phyloP scores from a whole-genome alignment of 1,284 basidiomycete genomes.

The Pisolithus thermaeus region DNA sequence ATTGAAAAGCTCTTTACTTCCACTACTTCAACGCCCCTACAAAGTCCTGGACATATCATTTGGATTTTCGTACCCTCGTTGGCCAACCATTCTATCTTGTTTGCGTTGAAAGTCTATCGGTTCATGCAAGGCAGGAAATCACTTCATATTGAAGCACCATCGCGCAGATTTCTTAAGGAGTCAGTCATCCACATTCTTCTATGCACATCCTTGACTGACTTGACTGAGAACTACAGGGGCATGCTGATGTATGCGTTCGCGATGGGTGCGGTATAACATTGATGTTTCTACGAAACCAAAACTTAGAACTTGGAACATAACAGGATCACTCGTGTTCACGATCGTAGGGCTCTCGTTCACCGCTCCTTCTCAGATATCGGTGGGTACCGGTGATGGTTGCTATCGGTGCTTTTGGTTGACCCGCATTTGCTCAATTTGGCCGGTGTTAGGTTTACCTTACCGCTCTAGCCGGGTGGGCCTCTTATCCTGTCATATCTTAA shows the following conservation, averaged over 20 bases:
- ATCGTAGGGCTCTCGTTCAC: constrained; percentile 2
- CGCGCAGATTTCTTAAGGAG: constrained; percentile 8
- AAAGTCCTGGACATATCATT: not conserved
- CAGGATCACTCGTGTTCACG: constrained; percentile 6
- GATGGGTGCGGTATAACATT: constrained; percentile 2
- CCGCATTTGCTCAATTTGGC: not conserved
- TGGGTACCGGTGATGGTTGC: not conserved
- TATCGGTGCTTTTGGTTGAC: not conserved
- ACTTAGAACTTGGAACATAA: not conserved
- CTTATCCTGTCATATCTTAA: not conserved
- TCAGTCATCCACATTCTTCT: not conserved
- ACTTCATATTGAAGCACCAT: constrained; percentile 3
- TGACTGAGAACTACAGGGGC: not conserved
- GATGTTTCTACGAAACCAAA: not conserved
- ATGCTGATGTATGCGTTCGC: constrained; percentile 10
- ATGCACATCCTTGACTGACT: not conserved
- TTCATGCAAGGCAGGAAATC: constrained; percentile 3
- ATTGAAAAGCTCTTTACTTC: not conserved
- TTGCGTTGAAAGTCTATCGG: constrained; percentile 8
- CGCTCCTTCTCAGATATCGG: not conserved
- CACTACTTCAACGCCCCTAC: not conserved
- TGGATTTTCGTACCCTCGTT: constrained; percentile 2
- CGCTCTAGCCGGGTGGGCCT: not conserved
- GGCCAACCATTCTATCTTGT: constrained; percentile 5
- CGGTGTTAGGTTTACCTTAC: not conserved